These are phyloP conservation scores for Fusarium sacchari DNA, from an alignment of 2,329 filamentous ascomycete species.

Conservation along the genomic window DNA sequence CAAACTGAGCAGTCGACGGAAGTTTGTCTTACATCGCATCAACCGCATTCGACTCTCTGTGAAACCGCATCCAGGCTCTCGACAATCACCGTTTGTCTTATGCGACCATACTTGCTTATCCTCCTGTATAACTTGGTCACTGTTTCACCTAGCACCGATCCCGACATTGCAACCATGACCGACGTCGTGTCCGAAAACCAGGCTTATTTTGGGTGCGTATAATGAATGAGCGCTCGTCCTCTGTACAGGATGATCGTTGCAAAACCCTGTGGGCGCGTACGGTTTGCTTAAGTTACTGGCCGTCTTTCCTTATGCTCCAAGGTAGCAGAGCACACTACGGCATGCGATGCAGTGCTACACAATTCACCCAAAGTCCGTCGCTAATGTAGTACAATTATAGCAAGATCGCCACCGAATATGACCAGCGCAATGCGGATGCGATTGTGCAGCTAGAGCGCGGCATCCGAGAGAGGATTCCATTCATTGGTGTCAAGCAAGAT, in stretches of 20 bases:
- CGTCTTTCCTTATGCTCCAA: constrained; percentile 11
- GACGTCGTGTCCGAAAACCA: constrained; percentile 50
- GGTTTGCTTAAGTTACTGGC: constrained; percentile 1
- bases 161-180: constrained; percentile 46
- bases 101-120: constrained; percentile 12
- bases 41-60: constrained; percentile 4
- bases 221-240: not conserved
- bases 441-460: constrained; percentile 64
- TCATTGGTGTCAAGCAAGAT: constrained; percentile 64
- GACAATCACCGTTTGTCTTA: constrained; percentile 13
- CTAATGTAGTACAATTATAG: constrained; percentile 38
- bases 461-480: constrained; percentile 63
- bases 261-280: not conserved
- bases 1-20: not conserved
- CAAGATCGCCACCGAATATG: constrained; percentile 50
- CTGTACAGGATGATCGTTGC: not conserved
- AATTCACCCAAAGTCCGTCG: constrained; percentile 1
- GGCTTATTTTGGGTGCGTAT: constrained; percentile 56
- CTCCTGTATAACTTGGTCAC: constrained; percentile 17
- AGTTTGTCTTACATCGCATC: constrained; percentile 4
- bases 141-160: constrained; percentile 36
- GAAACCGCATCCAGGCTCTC: constrained; percentile 6
- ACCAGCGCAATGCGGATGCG: constrained; percentile 64
- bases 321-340: constrained; percentile 6
- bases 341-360: not conserved